Base-by-base conservation (phyloP, 108 stramenopile genomes). In the Cyclostephanos tholiformis region DNA sequence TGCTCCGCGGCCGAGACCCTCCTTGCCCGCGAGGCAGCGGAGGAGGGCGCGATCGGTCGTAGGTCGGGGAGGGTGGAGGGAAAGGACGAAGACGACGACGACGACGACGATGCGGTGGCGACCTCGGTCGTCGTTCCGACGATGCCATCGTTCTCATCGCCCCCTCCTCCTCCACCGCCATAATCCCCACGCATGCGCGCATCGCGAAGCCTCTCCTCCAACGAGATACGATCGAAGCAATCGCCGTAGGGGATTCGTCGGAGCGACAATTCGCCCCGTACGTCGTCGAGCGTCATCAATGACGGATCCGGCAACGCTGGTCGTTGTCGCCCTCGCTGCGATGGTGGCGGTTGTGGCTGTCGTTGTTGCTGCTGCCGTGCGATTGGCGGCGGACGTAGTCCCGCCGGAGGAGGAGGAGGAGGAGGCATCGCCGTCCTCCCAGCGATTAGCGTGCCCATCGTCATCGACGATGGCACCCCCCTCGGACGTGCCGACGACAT, bases 201-300 rank as follows among this genome's bases (percentile, higher is more conserved):
- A 36, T 72, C 71, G 27, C 61, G 30, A 49, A 72, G 41, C 49
- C 50, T 32, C 23, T 17, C 22, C 63, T 63, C 71, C 10, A 72
- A 44, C 51, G 61, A 52, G 1, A 22, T 48, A 7, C 50, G 57
- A 72, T 72, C 71, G 53, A 72, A 64, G 38, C 71, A 72, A 41
- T 72, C 71, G 0, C 1, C 8, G 51, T 35, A 39, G 43, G 22
- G 22, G 0, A 60, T 46, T 1, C 62, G 32, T 23, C 61, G 61
- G 5, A 35, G 30, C 30, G 29, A 22, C 14, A 72, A 44, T 29
- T 72, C 71, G 13, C 30, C 49, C 16, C 63, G 71, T 25, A 72
- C 63, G 41, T 72, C 71, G 32, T 50, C 38, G 38, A 72, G 10
- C 26, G 30, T 72, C 71, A 72, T 72, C 0, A 49, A n/a, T 0